Conservation (phyloP, 2,329 filamentous ascomycete genomes). For the Trichoderma semiorbis region DNA sequence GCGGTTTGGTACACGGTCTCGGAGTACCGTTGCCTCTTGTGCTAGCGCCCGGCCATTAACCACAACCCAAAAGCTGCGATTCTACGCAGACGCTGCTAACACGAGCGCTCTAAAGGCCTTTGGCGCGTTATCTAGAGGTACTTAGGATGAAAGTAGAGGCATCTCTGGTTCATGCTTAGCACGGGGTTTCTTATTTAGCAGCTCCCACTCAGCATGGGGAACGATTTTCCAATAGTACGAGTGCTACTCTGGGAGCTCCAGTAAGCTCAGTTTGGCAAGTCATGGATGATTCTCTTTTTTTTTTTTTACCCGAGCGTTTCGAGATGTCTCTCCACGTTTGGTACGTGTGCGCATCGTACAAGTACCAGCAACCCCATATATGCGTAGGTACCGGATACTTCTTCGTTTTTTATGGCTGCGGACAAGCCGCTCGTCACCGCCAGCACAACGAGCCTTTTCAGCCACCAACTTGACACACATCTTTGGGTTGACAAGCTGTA, state of each 20-base stretch:
- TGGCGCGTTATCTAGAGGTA: background rate
- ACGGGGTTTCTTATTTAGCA: background rate
- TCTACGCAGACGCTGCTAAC: background rate
- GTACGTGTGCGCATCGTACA: background rate
- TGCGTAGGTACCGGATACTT: background rate
- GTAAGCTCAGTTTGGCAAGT: background rate
- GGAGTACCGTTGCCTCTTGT: constrained; percentile 4
- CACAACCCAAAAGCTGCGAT: background rate
- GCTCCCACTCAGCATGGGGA: background rate
- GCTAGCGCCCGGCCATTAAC: background rate
- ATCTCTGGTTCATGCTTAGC: background rate
- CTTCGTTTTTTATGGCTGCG: background rate
- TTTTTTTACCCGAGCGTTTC: background rate
- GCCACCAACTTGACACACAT: background rate
- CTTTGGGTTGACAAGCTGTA: background rate
- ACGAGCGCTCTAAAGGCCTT: background rate
- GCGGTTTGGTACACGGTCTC: background rate
- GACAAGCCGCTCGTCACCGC: background rate
- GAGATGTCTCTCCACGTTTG: constrained; percentile 1
- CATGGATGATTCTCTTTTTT: background rate
- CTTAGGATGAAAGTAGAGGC: background rate
- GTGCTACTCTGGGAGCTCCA: background rate
- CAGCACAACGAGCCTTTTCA: background rate
- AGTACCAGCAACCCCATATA: background rate
- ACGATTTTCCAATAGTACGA: background rate